These are phyloP conservation scores for Remersonia thermophila DNA, from an alignment of 2,329 filamentous ascomycete species.

Conservation along the genomic window DNA sequence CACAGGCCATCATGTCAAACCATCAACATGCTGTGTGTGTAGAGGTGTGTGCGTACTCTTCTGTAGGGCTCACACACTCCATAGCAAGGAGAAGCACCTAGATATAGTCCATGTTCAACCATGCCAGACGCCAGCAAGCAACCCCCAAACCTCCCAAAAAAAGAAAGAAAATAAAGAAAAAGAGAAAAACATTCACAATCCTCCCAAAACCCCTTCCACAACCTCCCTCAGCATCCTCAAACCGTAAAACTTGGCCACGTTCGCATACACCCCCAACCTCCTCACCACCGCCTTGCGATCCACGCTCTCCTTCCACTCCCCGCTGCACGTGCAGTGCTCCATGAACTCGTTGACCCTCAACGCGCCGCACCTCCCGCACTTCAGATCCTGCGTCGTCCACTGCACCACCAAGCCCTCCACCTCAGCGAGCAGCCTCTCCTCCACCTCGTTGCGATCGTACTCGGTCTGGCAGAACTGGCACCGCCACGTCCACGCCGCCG, in stretches of 20 bases:
- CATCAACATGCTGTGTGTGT: no score
- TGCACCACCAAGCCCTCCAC: conserved; percentile 64
- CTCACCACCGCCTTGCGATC: conserved; percentile 52
- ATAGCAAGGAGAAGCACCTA: no score
- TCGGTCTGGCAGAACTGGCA: conserved; percentile 66
- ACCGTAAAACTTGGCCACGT: conserved; percentile 67
- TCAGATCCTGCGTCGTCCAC: conserved; percentile 84
- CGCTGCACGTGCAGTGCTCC: conserved; percentile 91
- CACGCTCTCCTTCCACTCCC: conserved; percentile 66
- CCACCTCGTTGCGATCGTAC: conserved; percentile 67
- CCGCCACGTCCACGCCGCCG: conserved; percentile 46
- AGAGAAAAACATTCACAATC: conserved; percentile 28
- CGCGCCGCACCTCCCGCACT: conserved; percentile 60
- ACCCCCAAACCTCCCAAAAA: no score
- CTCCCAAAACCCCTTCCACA: conserved; percentile 48
- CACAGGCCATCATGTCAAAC: no score
- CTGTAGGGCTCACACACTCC: no score
- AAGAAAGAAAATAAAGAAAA: no score
- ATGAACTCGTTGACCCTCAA: conserved; percentile 83
- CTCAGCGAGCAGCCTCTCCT: conserved; percentile 67
- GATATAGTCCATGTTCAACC: no score
- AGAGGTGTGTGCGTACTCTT: no score
- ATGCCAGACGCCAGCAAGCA: no score
- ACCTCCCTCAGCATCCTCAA: conserved; percentile 71
- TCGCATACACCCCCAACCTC: conserved; percentile 56